Conservation (phyloP, 2,329 filamentous ascomycete species). For the Pseudopithomyces chartarum region DNA sequence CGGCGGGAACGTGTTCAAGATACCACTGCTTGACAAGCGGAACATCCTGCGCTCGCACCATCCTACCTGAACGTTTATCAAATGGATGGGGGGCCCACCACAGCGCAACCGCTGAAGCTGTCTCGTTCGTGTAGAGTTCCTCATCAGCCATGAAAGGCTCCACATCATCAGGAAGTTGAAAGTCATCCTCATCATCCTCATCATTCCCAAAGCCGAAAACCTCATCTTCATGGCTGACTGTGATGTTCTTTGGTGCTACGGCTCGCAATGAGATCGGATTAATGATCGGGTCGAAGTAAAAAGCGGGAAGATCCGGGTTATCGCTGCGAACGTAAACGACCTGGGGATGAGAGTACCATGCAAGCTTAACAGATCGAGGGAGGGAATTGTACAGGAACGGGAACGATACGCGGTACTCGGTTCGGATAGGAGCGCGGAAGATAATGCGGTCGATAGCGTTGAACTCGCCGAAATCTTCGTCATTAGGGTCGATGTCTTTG, state of each 20-base stretch:
- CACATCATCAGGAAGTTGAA: conserved; percentile 77
- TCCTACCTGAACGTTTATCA: conserved; percentile 87
- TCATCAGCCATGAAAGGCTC: conserved; percentile 91
- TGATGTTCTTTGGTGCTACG: conserved; percentile 92
- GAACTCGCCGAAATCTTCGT: conserved; percentile 99
- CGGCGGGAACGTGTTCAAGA: conserved; percentile 88
- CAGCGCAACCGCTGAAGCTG: conserved; percentile 85
- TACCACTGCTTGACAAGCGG: conserved; percentile 98
- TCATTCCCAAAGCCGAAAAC: conserved; percentile 83
- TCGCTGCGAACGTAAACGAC: conserved; percentile 88
- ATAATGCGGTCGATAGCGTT: conserved; percentile 99
- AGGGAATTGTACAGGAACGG: conserved; percentile 96
- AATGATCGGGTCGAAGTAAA: conserved; percentile 97
- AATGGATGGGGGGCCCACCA: conserved; percentile 99
- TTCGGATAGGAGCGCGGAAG: conserved; percentile 91
- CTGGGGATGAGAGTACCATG: conserved; percentile 94
- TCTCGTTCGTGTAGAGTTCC: conserved; percentile 86
- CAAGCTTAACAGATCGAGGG: conserved; percentile 88
- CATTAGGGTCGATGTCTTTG: conserved; percentile 98
- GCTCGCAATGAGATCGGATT: conserved; percentile 96
- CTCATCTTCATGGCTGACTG: conserved; percentile 88
- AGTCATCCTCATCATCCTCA: conserved; percentile 81
- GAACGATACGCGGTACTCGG: conserved; percentile 92
- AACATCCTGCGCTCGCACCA: conserved; percentile 97
- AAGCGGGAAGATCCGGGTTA: conserved; percentile 80